A percentile compares a stretch with the other conserved stretches of the same genome.
These are phyloP conservation scores for Blastobotrys parvus DNA, from an alignment of 805 yeast species.

Conservation along the genomic window DNA sequence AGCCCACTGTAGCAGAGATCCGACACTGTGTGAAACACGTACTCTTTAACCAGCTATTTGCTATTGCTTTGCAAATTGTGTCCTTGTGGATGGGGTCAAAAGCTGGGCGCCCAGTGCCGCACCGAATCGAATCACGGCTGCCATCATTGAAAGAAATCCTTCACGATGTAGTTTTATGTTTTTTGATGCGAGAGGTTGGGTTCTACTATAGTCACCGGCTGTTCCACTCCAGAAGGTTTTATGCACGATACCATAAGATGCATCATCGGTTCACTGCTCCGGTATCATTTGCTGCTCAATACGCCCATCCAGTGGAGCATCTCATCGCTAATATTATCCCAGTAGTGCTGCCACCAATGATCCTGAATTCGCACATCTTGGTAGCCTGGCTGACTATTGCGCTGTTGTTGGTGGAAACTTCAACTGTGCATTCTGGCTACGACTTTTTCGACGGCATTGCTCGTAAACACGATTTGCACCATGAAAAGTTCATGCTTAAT, in stretches of 20 bases:
- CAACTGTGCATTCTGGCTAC: conserved; percentile 15
- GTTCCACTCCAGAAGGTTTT: conserved; percentile 6
- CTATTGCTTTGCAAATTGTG: conserved; percentile 3
- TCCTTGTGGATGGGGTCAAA: not conserved
- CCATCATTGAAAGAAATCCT: conserved; percentile 1
- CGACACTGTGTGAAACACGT: conserved; percentile 8
- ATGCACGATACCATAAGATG: conserved; percentile 7
- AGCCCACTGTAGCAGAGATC: conserved; percentile 10
- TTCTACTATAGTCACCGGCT: conserved; percentile 9
- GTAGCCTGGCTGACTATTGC: conserved; percentile 13
- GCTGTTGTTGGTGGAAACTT: conserved; percentile 11
- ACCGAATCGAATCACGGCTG: not conserved
- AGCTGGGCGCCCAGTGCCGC: not conserved
- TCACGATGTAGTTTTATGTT: conserved; percentile 4
- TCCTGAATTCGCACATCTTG: conserved; percentile 10
- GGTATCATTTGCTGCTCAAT: conserved; percentile 10
- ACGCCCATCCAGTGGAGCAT: conserved; percentile 10
- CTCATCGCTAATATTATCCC: conserved; percentile 17
- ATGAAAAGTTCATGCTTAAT: conserved; percentile 15
- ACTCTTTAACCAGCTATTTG: conserved; percentile 5
- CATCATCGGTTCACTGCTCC: conserved; percentile 13
- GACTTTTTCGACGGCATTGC: conserved; percentile 14
- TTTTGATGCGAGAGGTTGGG: conserved; percentile 9
- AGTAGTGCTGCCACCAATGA: conserved; percentile 10
- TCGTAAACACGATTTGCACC: conserved; percentile 15